These are phyloP conservation scores for Avena sativa DNA, from an alignment of 176 grass and related monocot genomes.

Conservation along the genomic window DNA sequence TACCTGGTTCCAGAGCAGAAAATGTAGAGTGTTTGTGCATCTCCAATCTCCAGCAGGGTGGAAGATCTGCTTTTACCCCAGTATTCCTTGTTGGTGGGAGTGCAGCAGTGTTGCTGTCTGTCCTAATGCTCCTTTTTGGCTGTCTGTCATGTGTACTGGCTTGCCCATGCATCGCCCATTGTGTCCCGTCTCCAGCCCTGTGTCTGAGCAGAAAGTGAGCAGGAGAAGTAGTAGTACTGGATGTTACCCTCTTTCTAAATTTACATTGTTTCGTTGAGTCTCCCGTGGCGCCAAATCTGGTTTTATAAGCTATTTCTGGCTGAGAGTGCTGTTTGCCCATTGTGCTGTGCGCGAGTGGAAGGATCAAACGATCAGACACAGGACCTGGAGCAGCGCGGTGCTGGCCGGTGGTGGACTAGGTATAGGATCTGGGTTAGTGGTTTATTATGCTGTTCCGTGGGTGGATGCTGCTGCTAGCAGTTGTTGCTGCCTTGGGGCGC, in stretches of 20 bases:
- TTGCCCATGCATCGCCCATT: neutral
- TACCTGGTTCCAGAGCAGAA: neutral
- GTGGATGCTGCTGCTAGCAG: neutral
- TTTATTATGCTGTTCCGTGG: neutral
- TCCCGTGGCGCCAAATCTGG: neutral
- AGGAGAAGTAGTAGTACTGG: neutral
- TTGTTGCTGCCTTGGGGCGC: neutral
- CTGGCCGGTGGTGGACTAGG: conserved; percentile 45
- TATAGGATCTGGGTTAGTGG: neutral
- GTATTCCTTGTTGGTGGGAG: neutral
- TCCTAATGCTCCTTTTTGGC: neutral
- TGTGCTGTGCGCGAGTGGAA: neutral
- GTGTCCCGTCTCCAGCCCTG: neutral
- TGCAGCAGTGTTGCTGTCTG: neutral
- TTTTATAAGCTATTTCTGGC: neutral
- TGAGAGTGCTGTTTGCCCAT: neutral
- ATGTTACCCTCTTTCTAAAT: too few relatives aligned
- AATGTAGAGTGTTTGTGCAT: neutral
- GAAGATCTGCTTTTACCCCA: neutral
- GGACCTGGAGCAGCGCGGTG: neutral
- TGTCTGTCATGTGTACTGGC: neutral
- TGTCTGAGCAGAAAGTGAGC: neutral
- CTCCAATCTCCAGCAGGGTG: neutral
- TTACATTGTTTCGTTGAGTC: neutral
- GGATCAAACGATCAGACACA: neutral